phyloP scores from a whole-genome alignment of 495 filamentous ascomycete genomes.

The Hypoxylon trugodes region DNA sequence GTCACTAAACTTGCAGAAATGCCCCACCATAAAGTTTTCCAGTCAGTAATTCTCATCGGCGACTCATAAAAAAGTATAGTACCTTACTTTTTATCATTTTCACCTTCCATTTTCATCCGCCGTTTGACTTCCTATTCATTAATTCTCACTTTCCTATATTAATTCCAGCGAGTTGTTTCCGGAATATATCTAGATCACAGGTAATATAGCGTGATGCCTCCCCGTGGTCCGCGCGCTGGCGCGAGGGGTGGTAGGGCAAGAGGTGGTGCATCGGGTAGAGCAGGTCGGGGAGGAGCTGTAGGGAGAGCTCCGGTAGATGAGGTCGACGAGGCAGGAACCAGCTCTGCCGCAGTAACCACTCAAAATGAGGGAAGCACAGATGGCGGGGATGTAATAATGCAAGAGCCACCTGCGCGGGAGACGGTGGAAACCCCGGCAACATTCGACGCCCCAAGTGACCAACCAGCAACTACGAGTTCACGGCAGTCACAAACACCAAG shows the following conservation, averaged over 20 bases:
- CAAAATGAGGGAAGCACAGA: slow-evolving; percentile 13
- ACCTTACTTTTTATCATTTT: background rate
- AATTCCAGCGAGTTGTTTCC: no score
- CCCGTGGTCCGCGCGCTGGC: slow-evolving; percentile 30
- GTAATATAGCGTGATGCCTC: slow-evolving; percentile 34
- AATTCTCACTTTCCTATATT: no score
- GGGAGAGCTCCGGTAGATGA: slow-evolving; percentile 19
- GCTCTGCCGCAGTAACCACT: slow-evolving; percentile 7
- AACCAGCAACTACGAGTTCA: slow-evolving; percentile 5
- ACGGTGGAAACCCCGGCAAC: background rate
- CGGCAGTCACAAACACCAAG: slow-evolving; percentile 30
- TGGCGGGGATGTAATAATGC: slow-evolving; percentile 6
- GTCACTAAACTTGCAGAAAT: background rate
- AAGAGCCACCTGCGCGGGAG: background rate
- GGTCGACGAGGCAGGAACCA: slow-evolving; percentile 14
- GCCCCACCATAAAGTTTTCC: slow-evolving; percentile 48
- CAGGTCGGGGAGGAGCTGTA: slow-evolving; percentile 25
- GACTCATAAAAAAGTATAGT: no score
- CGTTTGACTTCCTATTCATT: no score
- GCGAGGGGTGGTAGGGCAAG: slow-evolving; percentile 23
- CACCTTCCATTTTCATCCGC: no score
- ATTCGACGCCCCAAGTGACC: slow-evolving; percentile 18
- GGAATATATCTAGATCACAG: no score
- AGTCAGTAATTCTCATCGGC: slow-evolving; percentile 8
- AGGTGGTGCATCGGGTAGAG: slow-evolving; percentile 26